Base-by-base conservation (phyloP, 1,139 yeast species). In the Saccharomyces hybrid region DNA sequence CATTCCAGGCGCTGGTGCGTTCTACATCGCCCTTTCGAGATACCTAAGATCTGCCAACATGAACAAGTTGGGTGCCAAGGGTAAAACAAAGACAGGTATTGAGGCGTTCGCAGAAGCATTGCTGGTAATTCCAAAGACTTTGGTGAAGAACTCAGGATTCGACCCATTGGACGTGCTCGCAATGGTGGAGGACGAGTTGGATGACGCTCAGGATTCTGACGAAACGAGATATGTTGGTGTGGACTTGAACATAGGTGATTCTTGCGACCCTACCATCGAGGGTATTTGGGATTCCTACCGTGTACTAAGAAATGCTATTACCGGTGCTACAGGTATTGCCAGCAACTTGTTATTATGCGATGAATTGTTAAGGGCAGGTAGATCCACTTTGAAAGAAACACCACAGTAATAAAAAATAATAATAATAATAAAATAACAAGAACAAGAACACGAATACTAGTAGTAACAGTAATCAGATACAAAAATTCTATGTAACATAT, bases 1-100 rank as follows among this genome's bases (percentile, higher is more conserved):
- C 50, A 84, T 95, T 51, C 97, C 99, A 5, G 99, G 99, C 57
- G 99, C 95, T 1, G 99, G 99, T 56, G 93, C 99, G 2, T 95
- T 85, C 73, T 95, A 85, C 76, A 77, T 95, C 67, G 84, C 95
- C 53, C 88, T 93, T 57, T 79, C 89, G 55, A 79, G 84, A 64
- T 81, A 88, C 67, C 76, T 95, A 59, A 72, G 76, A 54, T 73
- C 74, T 56, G 55, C 65, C 23, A 76, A 79, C 55, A 68, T 75
- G 59, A 79, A 77, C 42, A 75, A 77, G 59, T 73, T 80, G 56
- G 73, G 78, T 51, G 85, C 88, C 58, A 88, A 86, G 70, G 99
- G 99, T 55, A 87, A 88, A 71, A 80, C 83, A 59, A 88, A 91
- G 73, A 83, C 95, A 13, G 99, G 99, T 59, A 81, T 93, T 52